phyloP scores from a whole-genome alignment of 2,329 filamentous ascomycete species.

The Diaporthe capsici region DNA sequence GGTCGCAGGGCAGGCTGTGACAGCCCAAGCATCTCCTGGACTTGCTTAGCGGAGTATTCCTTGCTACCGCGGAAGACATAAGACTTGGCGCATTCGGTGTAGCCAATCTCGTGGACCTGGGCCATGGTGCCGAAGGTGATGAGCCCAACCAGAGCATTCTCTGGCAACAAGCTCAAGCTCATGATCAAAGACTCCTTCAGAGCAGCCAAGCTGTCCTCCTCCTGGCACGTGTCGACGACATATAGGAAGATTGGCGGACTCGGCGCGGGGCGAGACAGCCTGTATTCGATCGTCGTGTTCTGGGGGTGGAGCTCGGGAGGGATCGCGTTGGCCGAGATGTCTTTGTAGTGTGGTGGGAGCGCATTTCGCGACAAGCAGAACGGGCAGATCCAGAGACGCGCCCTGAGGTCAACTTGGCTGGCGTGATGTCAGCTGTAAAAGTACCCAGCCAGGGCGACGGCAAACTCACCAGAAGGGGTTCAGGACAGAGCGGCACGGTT shows the following conservation, averaged over 20 bases:
- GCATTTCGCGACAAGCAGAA: conserved; percentile 89
- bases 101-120: conserved; percentile 98
- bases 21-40: conserved; percentile 98
- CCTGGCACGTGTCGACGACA: conserved; percentile 89
- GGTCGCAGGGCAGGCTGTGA: conserved; percentile 81
- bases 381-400: conserved; percentile 89
- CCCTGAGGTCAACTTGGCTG: conserved; percentile 87
- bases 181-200: conserved; percentile 89
- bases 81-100: conserved; percentile 97
- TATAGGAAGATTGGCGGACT: conserved; percentile 89
- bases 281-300: conserved; percentile 93
- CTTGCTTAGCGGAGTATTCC: conserved; percentile 97
- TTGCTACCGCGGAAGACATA: conserved; percentile 99
- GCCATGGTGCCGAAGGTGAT: conserved; percentile 96
- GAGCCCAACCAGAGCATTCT: conserved; percentile 84
- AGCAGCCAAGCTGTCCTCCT: conserved; percentile 86
- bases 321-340: conserved; percentile 86
- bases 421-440: conserved; percentile 45
- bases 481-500: conserved; percentile 93
- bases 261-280: conserved; percentile 84
- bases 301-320: conserved; percentile 85
- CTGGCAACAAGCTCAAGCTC: conserved; percentile 85
- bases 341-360: conserved; percentile 89
- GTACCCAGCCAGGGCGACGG: neutral
- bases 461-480: conserved; percentile 91